A percentile compares a stretch with the other conserved stretches of the same genome.
These are phyloP conservation scores for Tetrapisispora fleetii DNA, from an alignment of 805 yeast species.

Conservation along the genomic window DNA sequence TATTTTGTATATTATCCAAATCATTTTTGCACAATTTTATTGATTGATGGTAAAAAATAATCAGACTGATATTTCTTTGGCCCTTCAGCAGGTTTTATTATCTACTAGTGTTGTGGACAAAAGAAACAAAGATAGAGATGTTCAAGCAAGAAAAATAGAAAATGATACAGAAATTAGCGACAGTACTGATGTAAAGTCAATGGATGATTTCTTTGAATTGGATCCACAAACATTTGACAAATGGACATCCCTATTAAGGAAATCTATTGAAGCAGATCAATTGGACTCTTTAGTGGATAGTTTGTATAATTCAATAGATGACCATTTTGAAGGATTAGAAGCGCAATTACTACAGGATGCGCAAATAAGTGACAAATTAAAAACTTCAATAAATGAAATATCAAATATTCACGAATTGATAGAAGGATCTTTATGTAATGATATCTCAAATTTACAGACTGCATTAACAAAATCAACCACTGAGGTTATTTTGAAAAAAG, in stretches of 20 bases:
- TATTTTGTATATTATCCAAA: too few species aligned
- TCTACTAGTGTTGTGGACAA: slow-evolving; percentile 6
- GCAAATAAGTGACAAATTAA: slow-evolving; percentile 26
- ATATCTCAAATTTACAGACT: slow-evolving; percentile 45
- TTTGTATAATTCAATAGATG: slow-evolving; percentile 25
- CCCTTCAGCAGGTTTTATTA: slow-evolving; percentile 24
- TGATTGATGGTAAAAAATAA: slow-evolving; percentile 23
- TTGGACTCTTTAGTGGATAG: slow-evolving; percentile 21
- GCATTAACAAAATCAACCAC: slow-evolving; percentile 55
- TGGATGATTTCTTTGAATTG: slow-evolving; percentile 16
- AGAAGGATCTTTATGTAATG: slow-evolving; percentile 40
- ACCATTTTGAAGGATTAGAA: slow-evolving; percentile 27
- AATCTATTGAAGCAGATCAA: slow-evolving; percentile 19
- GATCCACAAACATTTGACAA: slow-evolving; percentile 24
- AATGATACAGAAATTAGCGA: neutral
- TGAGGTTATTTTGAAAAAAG: slow-evolving; percentile 54
- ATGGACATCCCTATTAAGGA: slow-evolving; percentile 28
- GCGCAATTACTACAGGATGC: slow-evolving; percentile 26
- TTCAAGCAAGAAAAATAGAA: neutral
- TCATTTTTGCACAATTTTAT: neutral
- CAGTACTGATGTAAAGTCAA: neutral
- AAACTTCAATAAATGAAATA: slow-evolving; percentile 50
- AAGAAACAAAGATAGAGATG: neutral
- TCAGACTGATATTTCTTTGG: slow-evolving; percentile 18
- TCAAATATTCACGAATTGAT: slow-evolving; percentile 52